A percentile compares a stretch with the other conserved stretches of the same genome.
These are phyloP conservation scores for Ogataea trehaloabstinens DNA, from an alignment of 805 yeast species.

Conservation along the genomic window DNA sequence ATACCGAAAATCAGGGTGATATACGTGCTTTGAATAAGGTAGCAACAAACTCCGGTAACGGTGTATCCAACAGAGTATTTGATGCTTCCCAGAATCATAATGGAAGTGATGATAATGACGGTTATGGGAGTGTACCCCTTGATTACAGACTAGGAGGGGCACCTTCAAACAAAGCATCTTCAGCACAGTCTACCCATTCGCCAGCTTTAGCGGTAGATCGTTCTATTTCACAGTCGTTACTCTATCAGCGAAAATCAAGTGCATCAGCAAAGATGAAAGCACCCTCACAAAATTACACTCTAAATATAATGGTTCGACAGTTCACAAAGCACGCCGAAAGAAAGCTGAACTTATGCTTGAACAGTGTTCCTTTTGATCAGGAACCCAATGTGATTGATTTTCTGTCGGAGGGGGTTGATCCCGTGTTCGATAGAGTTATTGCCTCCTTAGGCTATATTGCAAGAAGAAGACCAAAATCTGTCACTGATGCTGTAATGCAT, in stretches of 20 bases:
- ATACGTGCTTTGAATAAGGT: too few species aligned
- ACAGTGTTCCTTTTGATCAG: slow-evolving; percentile 56
- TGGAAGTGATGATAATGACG: slow-evolving; percentile 12
- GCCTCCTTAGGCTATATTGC: slow-evolving; percentile 89
- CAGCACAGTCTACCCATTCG: slow-evolving; percentile 34
- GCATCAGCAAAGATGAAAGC: slow-evolving; percentile 43
- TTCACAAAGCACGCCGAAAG: slow-evolving; percentile 93
- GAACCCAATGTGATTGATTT: slow-evolving; percentile 81
- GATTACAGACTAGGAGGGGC: slow-evolving; percentile 26
- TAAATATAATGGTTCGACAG: slow-evolving; percentile 92
- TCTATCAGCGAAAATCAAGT: neutral
- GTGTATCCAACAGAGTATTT: too few species aligned
- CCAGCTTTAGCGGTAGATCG: slow-evolving; percentile 43
- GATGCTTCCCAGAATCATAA: neutral
- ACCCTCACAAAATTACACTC: slow-evolving; percentile 73
- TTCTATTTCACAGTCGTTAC: neutral
- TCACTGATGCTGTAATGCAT: slow-evolving; percentile 95
- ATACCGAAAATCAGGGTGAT: too few species aligned
- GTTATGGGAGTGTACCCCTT: slow-evolving; percentile 26
- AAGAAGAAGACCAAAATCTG: slow-evolving; percentile 86
- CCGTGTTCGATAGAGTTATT: slow-evolving; percentile 80
- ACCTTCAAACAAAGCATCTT: slow-evolving; percentile 11
- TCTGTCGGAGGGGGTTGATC: slow-evolving; percentile 82
- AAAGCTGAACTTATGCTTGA: slow-evolving; percentile 70
- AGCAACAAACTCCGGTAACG: too few species aligned